Base-by-base conservation (phyloP, 371 early-diverging fungal species). In the Syncephalastrum racemosum region DNA sequence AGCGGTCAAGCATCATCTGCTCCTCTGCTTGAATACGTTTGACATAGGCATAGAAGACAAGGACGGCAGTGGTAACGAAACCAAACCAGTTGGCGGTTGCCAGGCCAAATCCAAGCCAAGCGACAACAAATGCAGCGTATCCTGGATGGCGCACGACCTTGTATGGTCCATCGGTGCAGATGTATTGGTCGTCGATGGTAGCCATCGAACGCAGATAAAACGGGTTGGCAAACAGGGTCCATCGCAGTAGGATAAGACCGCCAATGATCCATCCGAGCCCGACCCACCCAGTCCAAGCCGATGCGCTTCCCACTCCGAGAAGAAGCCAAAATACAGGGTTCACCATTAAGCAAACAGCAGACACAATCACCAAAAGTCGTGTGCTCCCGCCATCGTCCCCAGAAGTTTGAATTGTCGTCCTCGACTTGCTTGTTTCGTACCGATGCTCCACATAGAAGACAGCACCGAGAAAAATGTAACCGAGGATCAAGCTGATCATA, bases 101-200 rank as follows among this genome's bases (percentile, higher is more conserved):
- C 15, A 76, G 56, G 1, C 64, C 73, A 53, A 76, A 76, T 12
- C 77, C 77, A 41, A 64, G n/a, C 70, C 73, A 76, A n/a, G 64
- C 65, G 8, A 76, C n/a, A 5, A 73, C 31, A 52, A 65, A 68
- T 1, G 66, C 71, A 15, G 66, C 20, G 54, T 73, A 76, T 2
- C 70, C 73, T 4, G 77, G 77, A 53, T 76, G 77, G 5, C 77
- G 68, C 41, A 76, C 56, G 8, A 59, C 46, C 50, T 63, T 66
- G 43, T 76, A 76, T 8, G 73, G 73, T 1, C 71, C 76, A 40
- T 68, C 68, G 4, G 72, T 75, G 43, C 76, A 72, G 41, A 76
- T 71, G 49, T 57, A 70, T 31, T 73, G 73, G 51, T 76, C 73
- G 44, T 76, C 73, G 4, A 68, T 70, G 1, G 71, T 71, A 14